A percentile compares a stretch with the other conserved stretches of the same genome.
These are phyloP conservation scores for Cucumis hystrix DNA, from an alignment of 306 rosid genomes.

Conservation along the genomic window DNA sequence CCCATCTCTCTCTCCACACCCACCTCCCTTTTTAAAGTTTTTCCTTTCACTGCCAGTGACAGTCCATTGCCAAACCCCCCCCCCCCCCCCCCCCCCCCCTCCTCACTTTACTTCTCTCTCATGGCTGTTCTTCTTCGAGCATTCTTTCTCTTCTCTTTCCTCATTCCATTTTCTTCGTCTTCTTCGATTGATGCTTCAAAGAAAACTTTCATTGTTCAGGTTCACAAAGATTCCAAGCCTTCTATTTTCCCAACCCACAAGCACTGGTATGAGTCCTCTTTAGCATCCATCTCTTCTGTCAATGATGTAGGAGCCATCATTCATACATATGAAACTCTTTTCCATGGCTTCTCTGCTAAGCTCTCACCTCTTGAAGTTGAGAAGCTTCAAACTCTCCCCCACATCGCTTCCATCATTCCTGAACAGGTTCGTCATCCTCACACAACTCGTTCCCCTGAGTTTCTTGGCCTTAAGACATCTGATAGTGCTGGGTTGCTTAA, in stretches of 20 bases:
- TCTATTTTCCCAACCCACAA: conserved; percentile 65
- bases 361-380: conserved; percentile 39
- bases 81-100: not conserved
- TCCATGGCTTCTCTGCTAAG: conserved; percentile 70
- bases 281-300: conserved; percentile 19
- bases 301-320: conserved; percentile 7
- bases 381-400: conserved; percentile 29
- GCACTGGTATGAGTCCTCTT: conserved; percentile 66
- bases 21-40: conserved; percentile 4
- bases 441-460: conserved; percentile 85
- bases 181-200: not conserved
- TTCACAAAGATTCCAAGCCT: conserved; percentile 49
- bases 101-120: conserved; percentile 18
- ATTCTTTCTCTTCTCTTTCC: not conserved
- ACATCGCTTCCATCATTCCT: conserved; percentile 45
- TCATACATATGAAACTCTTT: conserved; percentile 60
- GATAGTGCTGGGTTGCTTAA: conserved; percentile 54
- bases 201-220: conserved; percentile 62
- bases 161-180: conserved; percentile 1
- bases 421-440: conserved; percentile 57
- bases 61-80: not conserved
- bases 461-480: conserved; percentile 58
- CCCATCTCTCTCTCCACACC: not conserved
- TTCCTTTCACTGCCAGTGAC: not conserved
- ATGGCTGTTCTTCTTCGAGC: conserved; percentile 7